A percentile compares a stretch with the other conserved stretches of the same genome.
phyloP scores from a whole-genome alignment of 2,329 filamentous ascomycete genomes.

The Calonectria pteridis region DNA sequence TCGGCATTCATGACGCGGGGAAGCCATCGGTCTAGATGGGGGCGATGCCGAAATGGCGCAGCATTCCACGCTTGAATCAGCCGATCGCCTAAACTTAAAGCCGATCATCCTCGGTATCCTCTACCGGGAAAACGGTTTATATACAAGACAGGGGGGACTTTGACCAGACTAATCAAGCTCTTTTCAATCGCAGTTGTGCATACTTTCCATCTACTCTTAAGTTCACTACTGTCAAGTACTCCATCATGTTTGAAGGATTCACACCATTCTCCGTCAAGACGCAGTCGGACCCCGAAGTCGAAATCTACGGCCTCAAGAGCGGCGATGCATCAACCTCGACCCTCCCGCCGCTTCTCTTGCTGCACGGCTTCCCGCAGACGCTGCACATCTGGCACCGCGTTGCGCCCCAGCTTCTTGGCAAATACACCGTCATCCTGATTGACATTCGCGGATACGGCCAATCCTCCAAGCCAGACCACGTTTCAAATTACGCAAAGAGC shows the following conservation, averaged over 20 bases:
- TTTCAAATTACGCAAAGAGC: conserved; percentile 59
- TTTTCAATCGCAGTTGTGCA: neutral
- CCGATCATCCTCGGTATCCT: neutral
- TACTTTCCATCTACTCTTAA: neutral
- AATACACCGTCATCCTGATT: conserved; percentile 58
- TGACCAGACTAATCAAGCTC: neutral
- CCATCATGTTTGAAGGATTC: conserved; percentile 55
- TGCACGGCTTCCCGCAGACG: conserved; percentile 67
- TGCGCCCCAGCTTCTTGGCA: conserved; percentile 51
- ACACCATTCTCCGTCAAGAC: conserved; percentile 54
- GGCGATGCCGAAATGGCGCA: conserved; percentile 3
- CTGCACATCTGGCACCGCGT: conserved; percentile 65
- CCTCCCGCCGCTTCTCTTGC: conserved; percentile 59
- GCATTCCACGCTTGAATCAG: neutral
- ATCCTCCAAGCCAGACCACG: conserved; percentile 58
- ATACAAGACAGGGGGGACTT: neutral
- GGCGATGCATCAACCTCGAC: conserved; percentile 39
- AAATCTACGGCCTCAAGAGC: conserved; percentile 58
- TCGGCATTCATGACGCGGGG: neutral
- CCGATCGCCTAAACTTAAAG: conserved; percentile 11
- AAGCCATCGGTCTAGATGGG: neutral
- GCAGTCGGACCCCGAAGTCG: conserved; percentile 50
- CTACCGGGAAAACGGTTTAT: neutral
- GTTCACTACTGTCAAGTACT: neutral
- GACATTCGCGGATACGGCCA: conserved; percentile 66